These are phyloP conservation scores for Iris macrosiphon DNA, from an alignment of 106 monocot species.

Conservation along the genomic window DNA sequence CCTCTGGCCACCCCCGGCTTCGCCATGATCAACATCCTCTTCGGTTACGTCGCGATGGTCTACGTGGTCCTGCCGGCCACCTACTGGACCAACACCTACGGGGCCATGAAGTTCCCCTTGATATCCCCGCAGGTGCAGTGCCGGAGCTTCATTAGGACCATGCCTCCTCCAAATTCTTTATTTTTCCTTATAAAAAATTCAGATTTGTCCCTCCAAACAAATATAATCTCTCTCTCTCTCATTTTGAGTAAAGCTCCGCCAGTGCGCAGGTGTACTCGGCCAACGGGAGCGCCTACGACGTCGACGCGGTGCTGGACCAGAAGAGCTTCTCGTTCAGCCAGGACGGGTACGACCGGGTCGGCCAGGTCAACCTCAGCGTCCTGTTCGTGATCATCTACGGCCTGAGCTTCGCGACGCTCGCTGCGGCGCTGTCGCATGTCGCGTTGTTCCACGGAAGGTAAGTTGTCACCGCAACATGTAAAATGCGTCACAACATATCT, in stretches of 20 bases:
- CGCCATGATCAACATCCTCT: slow-evolving; percentile 38
- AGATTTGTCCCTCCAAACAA: too few species aligned
- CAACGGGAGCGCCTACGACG: slow-evolving; percentile 31
- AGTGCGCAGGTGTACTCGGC: slow-evolving; percentile 25
- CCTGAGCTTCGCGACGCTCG: slow-evolving; percentile 26
- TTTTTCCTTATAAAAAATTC: too few species aligned
- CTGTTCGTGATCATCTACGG: slow-evolving; percentile 22
- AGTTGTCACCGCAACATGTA: too few species aligned
- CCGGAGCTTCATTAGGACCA: slow-evolving; percentile 10
- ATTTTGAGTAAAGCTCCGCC: too few species aligned
- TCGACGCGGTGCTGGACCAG: slow-evolving; percentile 25
- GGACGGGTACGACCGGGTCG: slow-evolving; percentile 16
- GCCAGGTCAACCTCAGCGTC: slow-evolving; percentile 16
- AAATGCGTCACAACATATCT: too few species aligned
- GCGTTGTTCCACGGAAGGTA: slow-evolving; percentile 28
- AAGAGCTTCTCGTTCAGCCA: slow-evolving; percentile 29
- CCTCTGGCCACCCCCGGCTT: slow-evolving; percentile 41
- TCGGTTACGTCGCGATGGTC: slow-evolving; percentile 21
- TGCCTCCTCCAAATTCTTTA: slow-evolving; percentile 35
- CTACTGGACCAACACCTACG: slow-evolving; percentile 44
- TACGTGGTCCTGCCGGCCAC: slow-evolving; percentile 38
- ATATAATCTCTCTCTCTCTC: too few species aligned
- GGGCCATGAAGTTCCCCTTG: slow-evolving; percentile 48
- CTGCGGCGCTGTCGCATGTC: slow-evolving; percentile 28
- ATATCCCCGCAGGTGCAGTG: slow-evolving; percentile 16